phyloP scores from a whole-genome alignment of 2,329 filamentous ascomycete species.

The Hypoxylon sp. region DNA sequence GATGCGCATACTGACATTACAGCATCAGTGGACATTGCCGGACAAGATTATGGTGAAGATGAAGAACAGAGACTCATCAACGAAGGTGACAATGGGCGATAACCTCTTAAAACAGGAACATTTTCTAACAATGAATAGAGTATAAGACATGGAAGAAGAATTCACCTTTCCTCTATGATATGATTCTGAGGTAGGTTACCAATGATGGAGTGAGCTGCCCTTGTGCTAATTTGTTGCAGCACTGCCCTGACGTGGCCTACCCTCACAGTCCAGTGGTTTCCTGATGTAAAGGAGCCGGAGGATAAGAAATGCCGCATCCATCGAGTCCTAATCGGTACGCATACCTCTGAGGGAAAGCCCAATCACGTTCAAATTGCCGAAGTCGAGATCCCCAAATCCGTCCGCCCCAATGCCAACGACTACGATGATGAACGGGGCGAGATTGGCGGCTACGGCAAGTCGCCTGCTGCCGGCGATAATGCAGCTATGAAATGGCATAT shows the following conservation, averaged over 20 bases:
- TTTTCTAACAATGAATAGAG: constrained; percentile 67
- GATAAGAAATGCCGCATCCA: constrained; percentile 91
- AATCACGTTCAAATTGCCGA: constrained; percentile 97
- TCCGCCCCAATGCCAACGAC: constrained; percentile 80
- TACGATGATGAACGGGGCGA: constrained; percentile 95
- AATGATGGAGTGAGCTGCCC: constrained; percentile 10
- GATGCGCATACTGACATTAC: constrained; percentile 42
- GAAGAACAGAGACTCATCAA: constrained; percentile 91
- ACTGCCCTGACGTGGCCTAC: constrained; percentile 98
- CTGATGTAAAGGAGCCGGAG: constrained; percentile 89
- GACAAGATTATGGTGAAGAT: constrained; percentile 79
- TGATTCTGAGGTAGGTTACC: constrained; percentile 81
- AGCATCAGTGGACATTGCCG: constrained; percentile 61
- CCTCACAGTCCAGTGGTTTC: constrained; percentile 97
- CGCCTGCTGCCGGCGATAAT: constrained; percentile 66
- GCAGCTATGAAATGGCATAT: constrained; percentile 88
- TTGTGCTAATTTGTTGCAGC: constrained; percentile 55
- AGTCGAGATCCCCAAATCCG: constrained; percentile 89
- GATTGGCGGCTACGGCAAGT: constrained; percentile 91
- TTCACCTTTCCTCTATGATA: constrained; percentile 96
- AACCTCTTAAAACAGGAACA: neutral
- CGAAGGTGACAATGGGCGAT: constrained; percentile 73
- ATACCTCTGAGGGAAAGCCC: constrained; percentile 86
- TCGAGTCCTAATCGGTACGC: constrained; percentile 91
- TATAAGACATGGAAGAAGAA: constrained; percentile 99